A percentile compares a stretch with the other conserved stretches of the same genome.
These are phyloP conservation scores for Micractinium conductrix DNA, from an alignment of 139 green algal genomes.

Conservation along the genomic window DNA sequence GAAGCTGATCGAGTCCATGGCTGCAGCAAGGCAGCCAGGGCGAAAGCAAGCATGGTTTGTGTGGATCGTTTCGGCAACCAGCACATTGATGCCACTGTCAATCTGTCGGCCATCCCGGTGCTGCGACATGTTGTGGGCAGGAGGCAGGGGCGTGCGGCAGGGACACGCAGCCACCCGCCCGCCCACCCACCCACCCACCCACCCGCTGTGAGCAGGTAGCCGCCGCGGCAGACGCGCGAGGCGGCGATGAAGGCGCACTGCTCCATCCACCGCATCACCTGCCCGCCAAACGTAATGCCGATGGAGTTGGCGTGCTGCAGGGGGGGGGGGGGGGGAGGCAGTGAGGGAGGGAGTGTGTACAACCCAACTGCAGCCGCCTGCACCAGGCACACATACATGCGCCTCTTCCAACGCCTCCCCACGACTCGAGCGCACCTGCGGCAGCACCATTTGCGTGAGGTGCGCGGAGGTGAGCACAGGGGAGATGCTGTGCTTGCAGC, in stretches of 20 bases:
- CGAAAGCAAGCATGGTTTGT: no score
- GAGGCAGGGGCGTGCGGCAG: no score
- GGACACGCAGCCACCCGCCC: no score
- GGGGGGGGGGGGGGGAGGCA: neutral
- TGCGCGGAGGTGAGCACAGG: constrained; percentile 69
- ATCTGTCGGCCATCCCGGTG: no score
- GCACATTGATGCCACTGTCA: no score
- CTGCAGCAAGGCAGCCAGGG: no score
- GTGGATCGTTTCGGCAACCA: no score
- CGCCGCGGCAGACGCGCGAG: constrained; percentile 64
- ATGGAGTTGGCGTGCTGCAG: constrained; percentile 81
- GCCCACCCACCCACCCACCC: no score
- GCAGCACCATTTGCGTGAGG: constrained; percentile 85
- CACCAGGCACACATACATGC: neutral
- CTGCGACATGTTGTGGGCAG: no score
- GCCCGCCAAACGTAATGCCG: constrained; percentile 84
- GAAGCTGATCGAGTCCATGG: constrained; percentile 82
- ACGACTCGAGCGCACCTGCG: no score
- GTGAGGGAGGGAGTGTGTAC: no score
- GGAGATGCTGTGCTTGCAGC: constrained; percentile 42
- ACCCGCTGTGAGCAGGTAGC: constrained; percentile 75
- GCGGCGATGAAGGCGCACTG: constrained; percentile 82
- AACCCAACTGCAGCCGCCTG: neutral
- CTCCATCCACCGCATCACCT: constrained; percentile 82
- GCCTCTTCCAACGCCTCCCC: no score